These are phyloP conservation scores for Paramecium tetraurelia DNA, from an alignment of 73 alveolate species.

Conservation along the genomic window DNA sequence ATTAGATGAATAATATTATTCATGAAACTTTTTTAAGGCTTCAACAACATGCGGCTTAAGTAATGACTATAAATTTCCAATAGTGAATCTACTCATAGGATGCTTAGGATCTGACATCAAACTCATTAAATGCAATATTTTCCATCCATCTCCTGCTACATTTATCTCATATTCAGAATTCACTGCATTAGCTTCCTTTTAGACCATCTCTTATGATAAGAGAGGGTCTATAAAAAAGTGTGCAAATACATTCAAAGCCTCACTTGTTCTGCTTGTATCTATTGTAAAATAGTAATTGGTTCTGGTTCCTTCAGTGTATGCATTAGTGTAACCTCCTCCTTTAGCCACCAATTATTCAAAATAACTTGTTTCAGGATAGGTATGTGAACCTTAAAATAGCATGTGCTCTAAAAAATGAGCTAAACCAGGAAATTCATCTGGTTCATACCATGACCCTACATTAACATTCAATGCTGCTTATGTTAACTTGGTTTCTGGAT, in stretches of 20 bases:
- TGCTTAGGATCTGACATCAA: neutral
- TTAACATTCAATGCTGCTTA: conserved; percentile 75
- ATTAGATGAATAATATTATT: conserved; percentile 19
- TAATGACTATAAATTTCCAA: conserved; percentile 3
- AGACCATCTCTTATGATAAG: neutral
- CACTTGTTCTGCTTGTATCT: neutral
- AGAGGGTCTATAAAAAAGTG: conserved; percentile 57
- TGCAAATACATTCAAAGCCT: conserved; percentile 35
- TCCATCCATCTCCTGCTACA: conserved; percentile 53
- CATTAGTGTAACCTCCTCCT: conserved; percentile 58
- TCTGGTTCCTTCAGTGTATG: conserved; percentile 39
- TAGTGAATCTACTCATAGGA: conserved; percentile 9
- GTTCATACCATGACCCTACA: conserved; percentile 71
- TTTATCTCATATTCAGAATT: conserved; percentile 48
- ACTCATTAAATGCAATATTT: neutral
- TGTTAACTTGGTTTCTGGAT: conserved; percentile 67
- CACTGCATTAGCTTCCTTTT: conserved; percentile 57
- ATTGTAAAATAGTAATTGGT: conserved; percentile 44
- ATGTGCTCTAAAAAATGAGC: conserved; percentile 71
- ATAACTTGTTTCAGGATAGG: conserved; percentile 43
- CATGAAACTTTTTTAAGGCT: neutral
- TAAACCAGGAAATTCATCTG: conserved; percentile 70
- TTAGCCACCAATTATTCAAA: conserved; percentile 24
- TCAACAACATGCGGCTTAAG: conserved; percentile 20
- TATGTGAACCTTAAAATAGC: conserved; percentile 67